These are phyloP conservation scores for Pulveroboletus sp. DNA, from an alignment of 768 basidiomycete genomes.

Conservation along the genomic window DNA sequence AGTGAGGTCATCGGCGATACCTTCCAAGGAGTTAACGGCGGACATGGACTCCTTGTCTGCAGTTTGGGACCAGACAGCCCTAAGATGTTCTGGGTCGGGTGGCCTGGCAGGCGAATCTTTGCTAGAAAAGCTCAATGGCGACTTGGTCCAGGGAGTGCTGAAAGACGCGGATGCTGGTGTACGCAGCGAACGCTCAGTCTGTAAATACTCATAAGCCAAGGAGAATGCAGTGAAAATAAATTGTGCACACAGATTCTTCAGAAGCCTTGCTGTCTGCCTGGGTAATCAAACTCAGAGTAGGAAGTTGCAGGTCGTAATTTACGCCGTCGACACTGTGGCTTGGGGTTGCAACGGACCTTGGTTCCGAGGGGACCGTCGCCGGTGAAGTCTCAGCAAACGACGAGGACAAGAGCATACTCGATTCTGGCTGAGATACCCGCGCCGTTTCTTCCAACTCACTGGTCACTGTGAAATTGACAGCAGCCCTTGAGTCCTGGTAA, in stretches of 20 bases:
- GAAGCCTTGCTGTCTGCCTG: constrained; percentile 47
- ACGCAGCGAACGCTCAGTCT: constrained; percentile 45
- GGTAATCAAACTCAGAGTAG: constrained; percentile 21
- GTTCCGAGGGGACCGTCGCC: constrained; percentile 2
- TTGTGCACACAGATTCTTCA: constrained; percentile 51
- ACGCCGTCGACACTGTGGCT: constrained; percentile 11
- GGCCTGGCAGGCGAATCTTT: constrained; percentile 69
- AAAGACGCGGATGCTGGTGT: constrained; percentile 44
- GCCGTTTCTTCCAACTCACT: constrained; percentile 62
- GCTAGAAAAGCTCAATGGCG: constrained; percentile 47
- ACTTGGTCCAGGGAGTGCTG: constrained; percentile 50
- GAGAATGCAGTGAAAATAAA: neutral
- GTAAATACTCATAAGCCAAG: constrained; percentile 12
- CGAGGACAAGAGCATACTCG: constrained; percentile 26
- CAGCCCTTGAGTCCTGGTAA: constrained; percentile 43
- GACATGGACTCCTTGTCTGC: constrained; percentile 66
- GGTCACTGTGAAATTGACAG: constrained; percentile 73
- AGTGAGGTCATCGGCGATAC: constrained; percentile 80
- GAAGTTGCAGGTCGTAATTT: constrained; percentile 11
- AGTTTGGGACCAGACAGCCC: constrained; percentile 80
- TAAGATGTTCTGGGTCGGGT: constrained; percentile 82
- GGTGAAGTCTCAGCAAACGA: constrained; percentile 16
- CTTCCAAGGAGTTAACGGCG: constrained; percentile 77
- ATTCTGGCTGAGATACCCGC: constrained; percentile 9
- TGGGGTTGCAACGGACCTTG: constrained; percentile 5